These are phyloP conservation scores for Trametes villosa DNA, from an alignment of 768 basidiomycete genomes.

Conservation along the genomic window DNA sequence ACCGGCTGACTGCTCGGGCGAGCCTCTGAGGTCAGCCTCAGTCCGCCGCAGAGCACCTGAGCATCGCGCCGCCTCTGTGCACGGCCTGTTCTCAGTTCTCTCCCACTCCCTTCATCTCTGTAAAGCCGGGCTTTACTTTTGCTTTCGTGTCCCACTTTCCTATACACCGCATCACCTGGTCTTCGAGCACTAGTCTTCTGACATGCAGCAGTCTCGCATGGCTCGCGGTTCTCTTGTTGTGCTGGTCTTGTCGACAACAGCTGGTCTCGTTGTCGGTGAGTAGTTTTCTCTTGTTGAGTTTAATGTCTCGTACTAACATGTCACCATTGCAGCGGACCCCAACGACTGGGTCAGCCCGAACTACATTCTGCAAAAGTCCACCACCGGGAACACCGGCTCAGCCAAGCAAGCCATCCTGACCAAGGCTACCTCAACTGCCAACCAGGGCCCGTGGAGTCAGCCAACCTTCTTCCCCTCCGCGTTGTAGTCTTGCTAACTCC, in stretches of 20 bases:
- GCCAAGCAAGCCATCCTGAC: constrained; percentile 42
- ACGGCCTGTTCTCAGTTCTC: background rate
- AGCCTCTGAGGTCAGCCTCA: background rate
- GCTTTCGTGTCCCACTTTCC: background rate
- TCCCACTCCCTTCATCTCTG: background rate
- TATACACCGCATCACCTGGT: background rate
- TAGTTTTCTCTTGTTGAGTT: background rate
- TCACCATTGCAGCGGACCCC: constrained; percentile 41
- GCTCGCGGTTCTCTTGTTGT: background rate
- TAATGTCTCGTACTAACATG: background rate
- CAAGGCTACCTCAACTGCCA: constrained; percentile 42
- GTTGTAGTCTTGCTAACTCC: background rate
- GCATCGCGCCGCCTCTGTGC: too few species aligned
- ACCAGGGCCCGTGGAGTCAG: constrained; percentile 46
- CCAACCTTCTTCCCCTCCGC: background rate
- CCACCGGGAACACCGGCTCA: constrained; percentile 32
- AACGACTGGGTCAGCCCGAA: constrained; percentile 55
- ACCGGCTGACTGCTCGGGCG: background rate
- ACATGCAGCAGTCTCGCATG: background rate
- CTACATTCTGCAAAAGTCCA: constrained; percentile 42
- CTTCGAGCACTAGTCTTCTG: background rate
- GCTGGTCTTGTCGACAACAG: constrained; percentile 11
- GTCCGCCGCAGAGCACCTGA: too few species aligned
- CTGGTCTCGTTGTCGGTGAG: constrained; percentile 21
- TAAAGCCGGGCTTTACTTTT: constrained; percentile 11